phyloP scores from a whole-genome alignment of 2,329 filamentous ascomycete genomes.

The Epicoccum nigrum region DNA sequence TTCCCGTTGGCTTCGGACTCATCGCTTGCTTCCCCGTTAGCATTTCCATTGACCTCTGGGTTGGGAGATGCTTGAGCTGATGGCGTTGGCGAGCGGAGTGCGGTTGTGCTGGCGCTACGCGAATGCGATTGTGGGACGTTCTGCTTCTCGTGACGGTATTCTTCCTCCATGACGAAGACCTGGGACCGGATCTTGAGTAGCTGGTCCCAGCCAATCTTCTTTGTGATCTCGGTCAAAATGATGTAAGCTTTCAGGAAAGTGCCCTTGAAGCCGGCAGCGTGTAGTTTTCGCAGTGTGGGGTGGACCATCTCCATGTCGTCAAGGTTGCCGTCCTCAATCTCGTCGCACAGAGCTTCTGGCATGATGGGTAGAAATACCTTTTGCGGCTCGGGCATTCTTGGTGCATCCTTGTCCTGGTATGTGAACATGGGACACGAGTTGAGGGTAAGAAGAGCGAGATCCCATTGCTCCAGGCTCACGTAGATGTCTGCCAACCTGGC shows the following conservation, averaged over 20 bases:
- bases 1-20: slow-evolving; percentile 34
- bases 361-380: slow-evolving; percentile 87
- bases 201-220: slow-evolving; percentile 97
- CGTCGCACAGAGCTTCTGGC: slow-evolving; percentile 87
- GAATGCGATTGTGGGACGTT: slow-evolving; percentile 48
- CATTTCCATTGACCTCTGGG: slow-evolving; percentile 47
- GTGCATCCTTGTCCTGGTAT: slow-evolving; percentile 97
- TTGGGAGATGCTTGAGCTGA: slow-evolving; percentile 35
- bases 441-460: slow-evolving; percentile 89
- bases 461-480: slow-evolving; percentile 93
- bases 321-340: slow-evolving; percentile 88
- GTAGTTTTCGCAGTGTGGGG: slow-evolving; percentile 80
- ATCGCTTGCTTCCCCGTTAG: slow-evolving; percentile 39
- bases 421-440: slow-evolving; percentile 99
- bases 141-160: slow-evolving; percentile 85
- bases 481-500: slow-evolving; percentile 92
- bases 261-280: slow-evolving; percentile 88
- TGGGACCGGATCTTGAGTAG: slow-evolving; percentile 92
- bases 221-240: slow-evolving; percentile 92
- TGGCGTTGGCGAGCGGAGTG: slow-evolving; percentile 68
- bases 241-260: slow-evolving; percentile 96
- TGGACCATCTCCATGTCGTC: slow-evolving; percentile 86
- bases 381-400: slow-evolving; percentile 89
- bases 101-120: slow-evolving; percentile 80
- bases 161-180: slow-evolving; percentile 99